Evolutionary conservation across 2,329 filamentous ascomycete species (phyloP), one percentile per base, ranked within the genome.

Genomic region (Rosellinia necatrix): DNA sequence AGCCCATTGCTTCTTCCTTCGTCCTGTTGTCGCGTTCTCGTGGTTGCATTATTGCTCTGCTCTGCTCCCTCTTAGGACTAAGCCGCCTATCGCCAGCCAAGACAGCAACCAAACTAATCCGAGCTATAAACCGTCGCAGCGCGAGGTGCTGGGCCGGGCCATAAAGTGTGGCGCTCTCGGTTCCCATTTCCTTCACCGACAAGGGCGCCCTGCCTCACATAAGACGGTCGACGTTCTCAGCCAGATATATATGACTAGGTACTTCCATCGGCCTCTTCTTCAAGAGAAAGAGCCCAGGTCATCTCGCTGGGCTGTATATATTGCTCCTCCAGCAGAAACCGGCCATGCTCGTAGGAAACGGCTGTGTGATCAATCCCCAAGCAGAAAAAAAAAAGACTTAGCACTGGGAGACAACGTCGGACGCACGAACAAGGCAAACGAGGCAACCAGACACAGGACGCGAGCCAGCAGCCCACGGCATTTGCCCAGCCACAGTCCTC

Each of bases 341-440:
- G 58, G 51, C 55, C 50, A 58, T 56, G 51, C 50, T 58, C 42
- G 40, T 60, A 58, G 37, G 40, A 55, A 47, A 34, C 42, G 52
- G 43, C 47, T 41, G 30, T 52, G 47, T 53, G 38, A 55, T 60
- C 42, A 43, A 55, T 49, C 38, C 43, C 25, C 47, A 40, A 49
- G 43, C 51, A 49, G 58, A 55, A 52, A 60, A 52, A 44, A n/a
- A 50, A 50, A 40, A 42, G 46, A 57, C 21, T 52, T 37, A 54
- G 53, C 32, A 52, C 32, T 50, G 27, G 51, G 38, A 49, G 22
- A 51, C 50, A 40, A 46, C 38, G 30, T 32, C 32, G 37, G 25
- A 51, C 32, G 27, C 37, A 59, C 55, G 54, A 56, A 58, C 61
- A 53, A 53, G 44, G 40, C 38, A 25, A 34, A 43, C 38, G 22